Conservation (phyloP, 306 rosid species). For the Vicia faba region DNA sequence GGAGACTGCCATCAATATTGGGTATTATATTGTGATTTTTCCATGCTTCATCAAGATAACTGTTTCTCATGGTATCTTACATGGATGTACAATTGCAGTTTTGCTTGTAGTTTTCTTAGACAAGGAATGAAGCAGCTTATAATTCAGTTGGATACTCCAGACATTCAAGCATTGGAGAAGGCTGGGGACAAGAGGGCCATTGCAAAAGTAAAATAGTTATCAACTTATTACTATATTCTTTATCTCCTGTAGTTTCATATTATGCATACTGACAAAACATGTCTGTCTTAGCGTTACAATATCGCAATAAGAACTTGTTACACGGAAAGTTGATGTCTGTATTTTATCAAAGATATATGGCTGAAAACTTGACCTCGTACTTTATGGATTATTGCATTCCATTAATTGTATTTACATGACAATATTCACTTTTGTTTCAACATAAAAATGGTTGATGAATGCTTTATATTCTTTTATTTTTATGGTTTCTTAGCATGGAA, state of each 20-base stretch:
- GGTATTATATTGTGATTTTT: conserved; percentile 55
- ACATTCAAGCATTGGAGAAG: conserved; percentile 78
- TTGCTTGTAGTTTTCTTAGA: conserved; percentile 94
- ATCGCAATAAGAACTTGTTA: background rate
- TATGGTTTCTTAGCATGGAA: background rate
- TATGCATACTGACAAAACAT: conserved; percentile 10
- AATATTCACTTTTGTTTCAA: background rate
- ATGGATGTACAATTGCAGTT: conserved; percentile 56
- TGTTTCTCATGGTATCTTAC: conserved; percentile 44
- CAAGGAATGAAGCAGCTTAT: conserved; percentile 94
- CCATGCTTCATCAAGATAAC: conserved; percentile 13
- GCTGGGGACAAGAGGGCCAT: conserved; percentile 67
- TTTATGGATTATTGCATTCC: too few relatives aligned
- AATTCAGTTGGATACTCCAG: conserved; percentile 67
- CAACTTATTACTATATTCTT: conserved; percentile 2
- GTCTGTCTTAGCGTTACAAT: conserved; percentile 14
- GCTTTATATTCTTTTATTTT: conserved; percentile 10
- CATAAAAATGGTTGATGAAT: background rate
- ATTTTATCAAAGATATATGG: too few relatives aligned
- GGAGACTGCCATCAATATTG: conserved; percentile 98
- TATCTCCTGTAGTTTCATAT: conserved; percentile 24
- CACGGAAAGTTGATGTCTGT: too few relatives aligned
- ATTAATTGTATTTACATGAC: background rate
- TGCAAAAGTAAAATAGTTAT: conserved; percentile 51
- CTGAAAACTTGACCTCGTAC: too few relatives aligned